phyloP scores from a whole-genome alignment of 495 filamentous ascomycete genomes.

The Mycothermus thermophilus region DNA sequence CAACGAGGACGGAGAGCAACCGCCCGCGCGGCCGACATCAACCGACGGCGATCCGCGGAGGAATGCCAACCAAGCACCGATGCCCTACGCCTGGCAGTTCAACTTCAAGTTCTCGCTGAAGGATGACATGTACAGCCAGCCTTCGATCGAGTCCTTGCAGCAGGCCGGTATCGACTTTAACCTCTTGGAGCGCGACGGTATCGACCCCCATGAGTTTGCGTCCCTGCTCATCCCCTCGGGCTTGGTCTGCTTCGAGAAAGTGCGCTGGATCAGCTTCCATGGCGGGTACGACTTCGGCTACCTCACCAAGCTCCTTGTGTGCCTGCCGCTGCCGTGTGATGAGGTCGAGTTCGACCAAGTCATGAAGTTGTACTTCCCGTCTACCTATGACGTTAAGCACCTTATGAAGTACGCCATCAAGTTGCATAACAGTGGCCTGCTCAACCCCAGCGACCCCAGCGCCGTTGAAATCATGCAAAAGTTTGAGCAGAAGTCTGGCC shows the following conservation, averaged over 20 bases:
- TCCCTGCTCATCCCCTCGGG: slow-evolving; percentile 82
- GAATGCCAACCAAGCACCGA: slow-evolving; percentile 39
- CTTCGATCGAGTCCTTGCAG: slow-evolving; percentile 76
- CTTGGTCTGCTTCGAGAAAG: slow-evolving; percentile 72
- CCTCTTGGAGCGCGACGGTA: slow-evolving; percentile 72
- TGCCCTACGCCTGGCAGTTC: slow-evolving; percentile 94
- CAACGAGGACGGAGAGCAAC: slow-evolving; percentile 71
- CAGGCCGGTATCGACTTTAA: slow-evolving; percentile 81
- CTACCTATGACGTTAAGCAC: slow-evolving; percentile 91
- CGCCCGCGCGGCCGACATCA: slow-evolving; percentile 45
- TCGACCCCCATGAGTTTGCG: slow-evolving; percentile 79
- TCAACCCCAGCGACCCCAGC: slow-evolving; percentile 48
- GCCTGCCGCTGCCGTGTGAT: slow-evolving; percentile 65
- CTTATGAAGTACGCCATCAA: slow-evolving; percentile 63
- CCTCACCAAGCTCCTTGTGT: slow-evolving; percentile 79
- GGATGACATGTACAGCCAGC: slow-evolving; percentile 90
- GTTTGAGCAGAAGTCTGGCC: slow-evolving; percentile 71
- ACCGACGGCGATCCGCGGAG: slow-evolving; percentile 41
- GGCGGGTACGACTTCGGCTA: slow-evolving; percentile 99
- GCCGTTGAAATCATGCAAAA: slow-evolving; percentile 57
- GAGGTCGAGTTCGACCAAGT: slow-evolving; percentile 75
- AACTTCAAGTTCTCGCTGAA: slow-evolving; percentile 94
- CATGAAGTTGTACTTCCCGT: slow-evolving; percentile 82
- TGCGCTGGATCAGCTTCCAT: slow-evolving; percentile 94
- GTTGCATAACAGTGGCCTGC: slow-evolving; percentile 50